Percentiles rank a stretch among this genome's conserved stretches.
Evolutionary conservation across 2,329 filamentous ascomycete species (phyloP).

Genomic region (Trichoderma sp.): DNA sequence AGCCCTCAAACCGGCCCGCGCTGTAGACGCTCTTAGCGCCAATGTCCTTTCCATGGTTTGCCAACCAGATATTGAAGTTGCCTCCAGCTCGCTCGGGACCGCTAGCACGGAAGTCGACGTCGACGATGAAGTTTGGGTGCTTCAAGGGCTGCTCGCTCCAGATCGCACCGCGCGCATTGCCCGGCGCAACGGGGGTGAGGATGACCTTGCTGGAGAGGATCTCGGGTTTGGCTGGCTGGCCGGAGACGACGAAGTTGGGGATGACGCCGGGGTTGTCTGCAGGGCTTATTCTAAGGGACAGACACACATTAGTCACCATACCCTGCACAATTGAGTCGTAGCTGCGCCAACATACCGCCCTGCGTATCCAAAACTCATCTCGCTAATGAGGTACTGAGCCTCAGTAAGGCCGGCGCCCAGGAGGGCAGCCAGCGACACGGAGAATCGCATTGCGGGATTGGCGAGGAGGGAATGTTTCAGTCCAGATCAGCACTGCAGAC

Average conservation of each 20-base stretch:
- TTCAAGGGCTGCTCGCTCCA: slow-evolving; percentile 71
- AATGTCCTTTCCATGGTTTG: slow-evolving; percentile 66
- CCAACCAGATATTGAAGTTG: slow-evolving; percentile 93
- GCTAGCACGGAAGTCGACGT: slow-evolving; percentile 84
- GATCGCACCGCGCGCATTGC: slow-evolving; percentile 78
- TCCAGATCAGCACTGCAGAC: background rate
- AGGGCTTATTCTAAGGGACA: slow-evolving; percentile 61
- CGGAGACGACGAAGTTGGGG: slow-evolving; percentile 57
- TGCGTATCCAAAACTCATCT: slow-evolving; percentile 76
- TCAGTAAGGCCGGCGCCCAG: slow-evolving; percentile 53
- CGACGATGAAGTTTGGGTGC: slow-evolving; percentile 73
- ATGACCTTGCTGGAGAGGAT: slow-evolving; percentile 87
- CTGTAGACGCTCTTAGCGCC: slow-evolving; percentile 81
- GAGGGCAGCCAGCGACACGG: slow-evolving; percentile 44
- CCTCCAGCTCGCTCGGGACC: slow-evolving; percentile 84
- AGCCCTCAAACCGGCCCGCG: slow-evolving; percentile 81
- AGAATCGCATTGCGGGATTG: slow-evolving; percentile 47
- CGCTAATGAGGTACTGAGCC: slow-evolving; percentile 69
- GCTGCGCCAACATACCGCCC: slow-evolving; percentile 51
- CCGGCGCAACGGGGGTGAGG: slow-evolving; percentile 84
- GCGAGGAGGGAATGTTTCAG: background rate
- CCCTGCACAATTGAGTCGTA: background rate
- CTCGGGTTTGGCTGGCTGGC: slow-evolving; percentile 58
- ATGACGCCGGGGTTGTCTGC: slow-evolving; percentile 52
- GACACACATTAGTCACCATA: slow-evolving; percentile 3